Evolutionary conservation across 768 basidiomycete species (phyloP).

Genomic region (Hydnum rufescens): DNA sequence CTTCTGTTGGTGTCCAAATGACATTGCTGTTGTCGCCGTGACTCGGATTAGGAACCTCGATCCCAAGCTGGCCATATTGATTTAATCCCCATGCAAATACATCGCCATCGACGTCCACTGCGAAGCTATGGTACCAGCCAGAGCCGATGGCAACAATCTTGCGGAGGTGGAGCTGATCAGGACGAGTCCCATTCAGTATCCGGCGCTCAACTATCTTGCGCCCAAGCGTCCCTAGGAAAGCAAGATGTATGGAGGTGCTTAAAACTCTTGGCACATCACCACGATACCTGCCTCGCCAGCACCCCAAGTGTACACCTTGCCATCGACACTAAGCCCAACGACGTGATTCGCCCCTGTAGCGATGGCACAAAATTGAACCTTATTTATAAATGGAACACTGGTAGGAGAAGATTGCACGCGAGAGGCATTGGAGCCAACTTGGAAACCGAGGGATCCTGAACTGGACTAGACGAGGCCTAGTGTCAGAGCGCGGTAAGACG

Average conservation of each 20-base stretch:
- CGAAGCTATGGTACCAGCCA: constrained; percentile 77
- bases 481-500: not conserved
- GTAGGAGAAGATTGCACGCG: constrained; percentile 48
- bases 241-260: not conserved
- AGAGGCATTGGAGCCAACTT: constrained; percentile 28
- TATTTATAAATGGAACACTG: constrained; percentile 17
- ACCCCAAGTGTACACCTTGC: constrained; percentile 77
- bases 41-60: constrained; percentile 12
- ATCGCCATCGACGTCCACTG: constrained; percentile 60
- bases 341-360: constrained; percentile 79
- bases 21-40: constrained; percentile 14
- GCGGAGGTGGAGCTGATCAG: constrained; percentile 69
- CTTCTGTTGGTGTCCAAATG: constrained; percentile 36
- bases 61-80: constrained; percentile 47
- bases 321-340: constrained; percentile 71
- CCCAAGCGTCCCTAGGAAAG: constrained; percentile 42
- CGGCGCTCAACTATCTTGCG: constrained; percentile 75
- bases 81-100: constrained; percentile 97
- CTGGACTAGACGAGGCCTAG: constrained; percentile 3
- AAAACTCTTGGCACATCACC: too few species aligned
- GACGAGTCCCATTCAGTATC: constrained; percentile 74
- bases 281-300: constrained; percentile 61
- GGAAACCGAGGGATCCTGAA: constrained; percentile 71
- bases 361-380: constrained; percentile 39
- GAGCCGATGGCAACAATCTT: constrained; percentile 55